Evolutionary conservation across 2,329 filamentous ascomycete species (phyloP).

Genomic region (Madurella mycetomatis): DNA sequence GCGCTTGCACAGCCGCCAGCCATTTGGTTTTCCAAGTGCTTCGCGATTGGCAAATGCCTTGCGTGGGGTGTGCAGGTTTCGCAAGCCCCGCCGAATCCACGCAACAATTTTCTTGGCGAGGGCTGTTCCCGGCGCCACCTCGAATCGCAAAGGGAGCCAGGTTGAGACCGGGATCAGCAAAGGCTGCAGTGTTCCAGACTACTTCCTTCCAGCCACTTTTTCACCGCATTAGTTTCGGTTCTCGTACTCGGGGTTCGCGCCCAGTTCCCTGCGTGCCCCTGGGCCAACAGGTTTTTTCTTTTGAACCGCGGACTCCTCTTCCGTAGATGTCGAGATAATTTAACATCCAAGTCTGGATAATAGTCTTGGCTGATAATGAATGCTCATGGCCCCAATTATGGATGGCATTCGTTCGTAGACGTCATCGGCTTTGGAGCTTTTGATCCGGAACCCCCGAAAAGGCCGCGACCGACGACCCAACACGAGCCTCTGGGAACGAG

Average conservation of each 20-base stretch:
- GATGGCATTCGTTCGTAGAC: not conserved
- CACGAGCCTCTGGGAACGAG: not conserved
- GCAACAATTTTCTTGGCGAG: not conserved
- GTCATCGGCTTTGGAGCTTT: not conserved
- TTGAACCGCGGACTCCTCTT: not conserved
- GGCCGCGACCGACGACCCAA: not conserved
- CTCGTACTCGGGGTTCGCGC: not conserved
- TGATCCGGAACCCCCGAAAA: not conserved
- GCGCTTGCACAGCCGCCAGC: constrained; percentile 17
- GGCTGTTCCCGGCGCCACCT: not conserved
- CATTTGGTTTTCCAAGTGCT: constrained; percentile 12
- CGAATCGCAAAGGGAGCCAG: not conserved
- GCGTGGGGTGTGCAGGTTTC: constrained; percentile 3
- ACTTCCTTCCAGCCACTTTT: not conserved
- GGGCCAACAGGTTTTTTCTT: not conserved
- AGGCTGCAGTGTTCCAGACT: not conserved
- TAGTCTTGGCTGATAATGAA: not conserved
- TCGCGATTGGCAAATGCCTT: constrained; percentile 2
- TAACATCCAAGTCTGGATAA: not conserved
- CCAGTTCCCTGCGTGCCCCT: not conserved
- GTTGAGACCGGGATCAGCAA: not conserved
- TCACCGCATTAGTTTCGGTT: not conserved
- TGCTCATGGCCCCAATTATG: not conserved
- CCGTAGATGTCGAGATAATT: not conserved
- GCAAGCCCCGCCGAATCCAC: constrained; percentile 1